Conservation (phyloP, 2,329 filamentous ascomycete species). For the Dryadomyces quercivorus region DNA sequence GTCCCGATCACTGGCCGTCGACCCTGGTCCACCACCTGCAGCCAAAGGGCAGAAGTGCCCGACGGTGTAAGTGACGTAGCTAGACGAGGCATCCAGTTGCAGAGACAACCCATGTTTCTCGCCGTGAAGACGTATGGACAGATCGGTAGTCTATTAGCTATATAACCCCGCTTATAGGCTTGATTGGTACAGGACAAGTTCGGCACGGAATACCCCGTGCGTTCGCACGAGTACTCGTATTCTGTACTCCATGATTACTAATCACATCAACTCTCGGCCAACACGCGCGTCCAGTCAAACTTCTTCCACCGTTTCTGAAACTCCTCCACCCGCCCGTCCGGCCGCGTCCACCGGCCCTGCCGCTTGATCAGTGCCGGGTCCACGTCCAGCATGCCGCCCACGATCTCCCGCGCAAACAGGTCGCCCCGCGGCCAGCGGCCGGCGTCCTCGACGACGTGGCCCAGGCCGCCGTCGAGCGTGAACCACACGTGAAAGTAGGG, state of each 20-base stretch:
- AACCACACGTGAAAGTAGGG: constrained; percentile 99
- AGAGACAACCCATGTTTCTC: too few relatives aligned
- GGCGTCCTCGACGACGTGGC: constrained; percentile 82
- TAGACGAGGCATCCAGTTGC: too few relatives aligned
- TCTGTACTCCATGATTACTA: too few relatives aligned
- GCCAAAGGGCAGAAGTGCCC: too few relatives aligned
- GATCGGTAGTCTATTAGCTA: too few relatives aligned
- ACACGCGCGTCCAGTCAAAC: constrained; percentile 72
- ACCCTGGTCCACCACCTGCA: too few relatives aligned
- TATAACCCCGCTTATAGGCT: too few relatives aligned
- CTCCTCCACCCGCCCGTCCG: constrained; percentile 56
- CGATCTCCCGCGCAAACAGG: constrained; percentile 79
- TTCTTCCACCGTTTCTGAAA: constrained; percentile 82
- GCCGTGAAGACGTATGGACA: too few relatives aligned
- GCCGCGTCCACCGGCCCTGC: constrained; percentile 73
- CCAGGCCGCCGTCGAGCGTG: constrained; percentile 77
- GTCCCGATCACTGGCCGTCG: too few relatives aligned
- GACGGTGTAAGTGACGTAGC: too few relatives aligned
- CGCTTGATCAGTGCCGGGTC: constrained; percentile 76
- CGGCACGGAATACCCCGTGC: not conserved
- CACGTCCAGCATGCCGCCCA: constrained; percentile 83
- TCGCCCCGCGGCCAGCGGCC: constrained; percentile 82
- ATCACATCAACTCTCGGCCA: constrained; percentile 25
- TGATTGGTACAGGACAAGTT: too few relatives aligned
- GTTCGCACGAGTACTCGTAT: too few relatives aligned